Evolutionary conservation across 2,329 filamentous ascomycete species (phyloP).

Genomic region (Fusarium liriodendri): DNA sequence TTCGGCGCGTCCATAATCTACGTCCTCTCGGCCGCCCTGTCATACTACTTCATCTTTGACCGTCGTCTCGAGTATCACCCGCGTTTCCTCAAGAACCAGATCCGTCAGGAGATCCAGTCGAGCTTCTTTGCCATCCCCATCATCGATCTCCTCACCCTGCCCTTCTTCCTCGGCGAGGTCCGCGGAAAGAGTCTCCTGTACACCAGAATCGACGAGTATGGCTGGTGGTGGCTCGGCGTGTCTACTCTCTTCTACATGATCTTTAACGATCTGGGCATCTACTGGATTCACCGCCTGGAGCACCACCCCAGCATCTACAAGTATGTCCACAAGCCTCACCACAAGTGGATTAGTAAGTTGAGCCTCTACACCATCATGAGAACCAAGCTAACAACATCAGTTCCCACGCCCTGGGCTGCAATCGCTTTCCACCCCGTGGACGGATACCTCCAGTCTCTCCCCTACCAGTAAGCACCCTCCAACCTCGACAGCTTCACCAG

Average conservation of each 20-base stretch:
- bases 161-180: constrained; percentile 60
- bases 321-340: constrained; percentile 60
- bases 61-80: constrained; percentile 59
- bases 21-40: constrained; percentile 75
- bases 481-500: background rate
- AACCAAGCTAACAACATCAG: constrained; percentile 37
- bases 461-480: constrained; percentile 54
- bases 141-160: constrained; percentile 58
- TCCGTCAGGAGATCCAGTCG: constrained; percentile 56
- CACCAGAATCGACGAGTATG: constrained; percentile 51
- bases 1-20: constrained; percentile 60
- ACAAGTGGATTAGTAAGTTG: constrained; percentile 60
- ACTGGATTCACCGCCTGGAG: constrained; percentile 60
- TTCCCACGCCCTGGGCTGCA: constrained; percentile 60
- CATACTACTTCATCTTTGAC: constrained; percentile 75
- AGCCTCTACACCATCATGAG: background rate
- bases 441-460: constrained; percentile 58
- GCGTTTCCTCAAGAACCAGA: constrained; percentile 60
- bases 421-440: constrained; percentile 61
- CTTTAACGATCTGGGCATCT: constrained; percentile 59
- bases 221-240: constrained; percentile 52
- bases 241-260: constrained; percentile 56
- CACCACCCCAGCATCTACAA: constrained; percentile 60
- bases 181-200: constrained; percentile 59
- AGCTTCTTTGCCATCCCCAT: constrained; percentile 56